Evolutionary conservation across 257 asterid species (phyloP).

Genomic region (Thymus quinquecostatus): DNA sequence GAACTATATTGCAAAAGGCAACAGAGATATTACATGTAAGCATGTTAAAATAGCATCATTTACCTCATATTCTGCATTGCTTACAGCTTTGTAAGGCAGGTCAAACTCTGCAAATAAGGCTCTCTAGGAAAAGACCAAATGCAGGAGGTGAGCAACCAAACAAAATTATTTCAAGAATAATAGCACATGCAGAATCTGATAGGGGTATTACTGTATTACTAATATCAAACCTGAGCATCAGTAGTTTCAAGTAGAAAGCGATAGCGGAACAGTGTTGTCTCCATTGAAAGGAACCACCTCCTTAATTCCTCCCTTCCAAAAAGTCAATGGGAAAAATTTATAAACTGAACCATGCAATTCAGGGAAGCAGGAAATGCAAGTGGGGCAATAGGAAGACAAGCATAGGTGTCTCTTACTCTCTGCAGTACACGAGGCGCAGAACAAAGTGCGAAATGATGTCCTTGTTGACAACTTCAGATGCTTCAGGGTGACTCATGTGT

Average conservation of each 20-base stretch:
- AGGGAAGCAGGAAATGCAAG: slow-evolving; percentile 4
- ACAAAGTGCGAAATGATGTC: slow-evolving; percentile 94
- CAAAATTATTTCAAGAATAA: slow-evolving; percentile 23
- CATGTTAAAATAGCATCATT: slow-evolving; percentile 18
- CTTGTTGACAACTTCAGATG: slow-evolving; percentile 66
- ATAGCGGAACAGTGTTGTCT: slow-evolving; percentile 79
- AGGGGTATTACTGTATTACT: slow-evolving; percentile 3
- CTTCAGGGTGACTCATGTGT: slow-evolving; percentile 68
- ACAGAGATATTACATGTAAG: slow-evolving; percentile 7
- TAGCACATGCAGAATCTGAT: slow-evolving; percentile 9
- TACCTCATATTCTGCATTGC: slow-evolving; percentile 89
- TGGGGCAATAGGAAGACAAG: slow-evolving; percentile 6
- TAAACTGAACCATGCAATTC: slow-evolving; percentile 9
- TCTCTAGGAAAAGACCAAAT: slow-evolving; percentile 47
- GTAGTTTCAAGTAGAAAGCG: slow-evolving; percentile 61
- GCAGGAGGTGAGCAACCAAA: slow-evolving; percentile 31
- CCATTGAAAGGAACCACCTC: slow-evolving; percentile 92
- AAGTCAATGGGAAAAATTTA: slow-evolving; percentile 22
- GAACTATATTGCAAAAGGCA: slow-evolving; percentile 11
- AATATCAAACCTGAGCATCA: slow-evolving; percentile 71
- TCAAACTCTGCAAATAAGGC: slow-evolving; percentile 74
- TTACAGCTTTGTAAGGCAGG: slow-evolving; percentile 79
- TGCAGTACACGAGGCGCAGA: slow-evolving; percentile 90
- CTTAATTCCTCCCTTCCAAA: slow-evolving; percentile 76
- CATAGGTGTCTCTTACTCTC: slow-evolving; percentile 62